Conservation (phyloP, 2,329 filamentous ascomycete genomes). For the Xylariaceae sp. region DNA sequence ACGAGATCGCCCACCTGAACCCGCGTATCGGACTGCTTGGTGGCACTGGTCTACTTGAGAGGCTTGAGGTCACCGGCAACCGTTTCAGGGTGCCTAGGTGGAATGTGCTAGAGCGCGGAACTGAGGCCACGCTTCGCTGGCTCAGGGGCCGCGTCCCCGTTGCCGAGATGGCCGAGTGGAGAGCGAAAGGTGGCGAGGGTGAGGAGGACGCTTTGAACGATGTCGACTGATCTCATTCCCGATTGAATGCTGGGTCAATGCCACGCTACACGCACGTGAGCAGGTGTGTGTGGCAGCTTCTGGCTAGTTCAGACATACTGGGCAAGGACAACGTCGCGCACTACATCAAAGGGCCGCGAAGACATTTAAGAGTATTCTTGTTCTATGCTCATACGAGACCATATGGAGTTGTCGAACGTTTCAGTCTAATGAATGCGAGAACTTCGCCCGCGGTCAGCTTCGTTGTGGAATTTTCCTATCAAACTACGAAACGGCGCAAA, state of each 20-base stretch:
- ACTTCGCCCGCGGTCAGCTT: neutral
- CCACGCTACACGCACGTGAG: neutral
- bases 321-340: neutral
- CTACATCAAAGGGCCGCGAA: neutral
- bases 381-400: neutral
- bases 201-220: conserved; percentile 36
- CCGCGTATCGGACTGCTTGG: conserved; percentile 79
- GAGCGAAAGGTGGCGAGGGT: conserved; percentile 45
- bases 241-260: neutral
- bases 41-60: conserved; percentile 60
- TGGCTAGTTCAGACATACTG: neutral
- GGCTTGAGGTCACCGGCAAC: conserved; percentile 81
- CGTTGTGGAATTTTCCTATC: neutral
- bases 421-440: neutral
- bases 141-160: conserved; percentile 74
- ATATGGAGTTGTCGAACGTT: neutral
- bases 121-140: conserved; percentile 81
- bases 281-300: neutral
- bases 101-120: conserved; percentile 83
- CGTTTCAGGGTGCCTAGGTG: conserved; percentile 85
- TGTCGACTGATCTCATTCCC: conserved; percentile 13
- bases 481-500: neutral
- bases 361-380: neutral
- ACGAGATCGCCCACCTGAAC: conserved; percentile 81
- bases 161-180: conserved; percentile 61